Percentiles rank a stretch among this genome's conserved stretches.
Conservation (phyloP, 1,284 basidiomycete species). For the Golubevia pallescens region DNA sequence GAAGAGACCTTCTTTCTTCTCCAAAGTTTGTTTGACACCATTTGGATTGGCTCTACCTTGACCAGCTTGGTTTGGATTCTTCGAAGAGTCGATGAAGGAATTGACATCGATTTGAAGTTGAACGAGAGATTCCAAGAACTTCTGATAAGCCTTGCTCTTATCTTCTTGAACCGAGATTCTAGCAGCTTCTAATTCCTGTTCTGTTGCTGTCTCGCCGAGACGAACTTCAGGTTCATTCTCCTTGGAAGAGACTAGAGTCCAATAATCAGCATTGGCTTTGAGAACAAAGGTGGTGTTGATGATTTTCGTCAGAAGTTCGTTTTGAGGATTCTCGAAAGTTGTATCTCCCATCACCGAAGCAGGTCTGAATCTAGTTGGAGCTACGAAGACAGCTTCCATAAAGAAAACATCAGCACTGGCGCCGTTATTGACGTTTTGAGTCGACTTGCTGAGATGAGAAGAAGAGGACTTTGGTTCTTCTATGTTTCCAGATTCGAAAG, state of each 20-base stretch:
- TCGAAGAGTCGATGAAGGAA: constrained; percentile 94
- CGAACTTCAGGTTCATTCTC: too few species aligned
- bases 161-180: too few species aligned
- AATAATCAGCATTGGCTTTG: background rate
- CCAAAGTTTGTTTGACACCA: constrained; percentile 94
- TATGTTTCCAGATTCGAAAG: too few species aligned
- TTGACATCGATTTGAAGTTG: constrained; percentile 95
- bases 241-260: too few species aligned
- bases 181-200: too few species aligned
- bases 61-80: constrained; percentile 84
- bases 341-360: constrained; percentile 90
- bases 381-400: constrained; percentile 86
- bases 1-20: constrained; percentile 99
- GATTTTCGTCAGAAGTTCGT: constrained; percentile 86
- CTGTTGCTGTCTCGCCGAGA: too few species aligned
- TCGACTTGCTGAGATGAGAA: too few species aligned
- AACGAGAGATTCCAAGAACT: constrained; percentile 80
- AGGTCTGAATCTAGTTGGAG: constrained; percentile 94
- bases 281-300: constrained; percentile 72
- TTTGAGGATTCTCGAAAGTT: constrained; percentile 95
- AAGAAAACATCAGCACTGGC: constrained; percentile 96
- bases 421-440: constrained; percentile 27
- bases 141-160: constrained; percentile 67
- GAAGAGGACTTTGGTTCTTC: too few species aligned
- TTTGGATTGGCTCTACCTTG: constrained; percentile 91